Conservation (phyloP, 2,329 filamentous ascomycete genomes). For the Aspergillus quadrilineatus region DNA sequence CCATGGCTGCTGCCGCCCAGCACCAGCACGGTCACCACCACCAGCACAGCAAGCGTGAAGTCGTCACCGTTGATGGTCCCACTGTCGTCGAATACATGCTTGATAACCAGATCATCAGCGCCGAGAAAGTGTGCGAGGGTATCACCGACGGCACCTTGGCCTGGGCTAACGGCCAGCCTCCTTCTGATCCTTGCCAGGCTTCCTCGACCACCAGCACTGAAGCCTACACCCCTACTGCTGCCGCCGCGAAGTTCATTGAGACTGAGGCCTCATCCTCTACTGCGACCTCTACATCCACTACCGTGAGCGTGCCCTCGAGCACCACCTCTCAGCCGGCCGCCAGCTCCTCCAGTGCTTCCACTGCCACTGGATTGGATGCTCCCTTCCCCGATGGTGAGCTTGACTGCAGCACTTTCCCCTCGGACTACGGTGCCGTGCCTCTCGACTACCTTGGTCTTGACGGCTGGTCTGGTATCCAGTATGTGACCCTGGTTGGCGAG, state of each 20-base stretch:
- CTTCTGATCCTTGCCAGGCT: constrained; percentile 51
- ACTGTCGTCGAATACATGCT: constrained; percentile 71
- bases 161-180: constrained; percentile 65
- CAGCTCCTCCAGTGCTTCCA: constrained; percentile 29
- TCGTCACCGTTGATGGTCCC: constrained; percentile 59
- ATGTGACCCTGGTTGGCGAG: constrained; percentile 51
- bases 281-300: constrained; percentile 25
- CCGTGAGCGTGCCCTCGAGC: constrained; percentile 27
- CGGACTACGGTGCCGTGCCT: constrained; percentile 73
- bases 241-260: constrained; percentile 54
- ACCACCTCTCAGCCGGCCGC: constrained; percentile 24
- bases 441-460: constrained; percentile 67
- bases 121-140: constrained; percentile 66
- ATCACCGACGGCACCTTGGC: constrained; percentile 65
- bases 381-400: constrained; percentile 75
- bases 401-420: constrained; percentile 72
- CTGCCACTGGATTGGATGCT: constrained; percentile 57
- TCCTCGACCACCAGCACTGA: constrained; percentile 18
- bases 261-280: constrained; percentile 36
- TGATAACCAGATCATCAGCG: constrained; percentile 50
- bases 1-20: constrained; percentile 44
- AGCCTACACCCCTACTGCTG: constrained; percentile 37
- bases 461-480: constrained; percentile 81
- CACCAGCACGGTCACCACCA: constrained; percentile 45
- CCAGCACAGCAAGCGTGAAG: constrained; percentile 43